Conservation (phyloP, 441 rosid species). For the Manihot esculenta region DNA sequence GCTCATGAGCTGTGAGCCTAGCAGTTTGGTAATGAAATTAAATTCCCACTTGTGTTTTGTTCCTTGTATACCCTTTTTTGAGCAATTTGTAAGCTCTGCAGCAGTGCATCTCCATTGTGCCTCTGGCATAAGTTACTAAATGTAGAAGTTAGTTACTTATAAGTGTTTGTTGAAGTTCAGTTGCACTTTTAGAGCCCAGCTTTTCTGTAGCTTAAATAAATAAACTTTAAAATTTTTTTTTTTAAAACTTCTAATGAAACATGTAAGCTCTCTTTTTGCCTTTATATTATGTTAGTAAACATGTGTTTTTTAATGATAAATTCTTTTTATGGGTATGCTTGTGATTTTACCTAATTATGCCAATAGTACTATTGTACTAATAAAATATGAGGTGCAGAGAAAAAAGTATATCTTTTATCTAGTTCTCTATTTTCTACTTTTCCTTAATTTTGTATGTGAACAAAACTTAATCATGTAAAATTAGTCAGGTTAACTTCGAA, state of each 20-base stretch:
- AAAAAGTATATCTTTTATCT: not conserved
- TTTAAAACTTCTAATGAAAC: not conserved
- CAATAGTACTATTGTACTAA: not conserved
- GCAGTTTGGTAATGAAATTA: not conserved
- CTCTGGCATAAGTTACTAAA: too few species aligned
- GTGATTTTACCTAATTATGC: not conserved
- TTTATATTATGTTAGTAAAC: not conserved
- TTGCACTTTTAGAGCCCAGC: not conserved
- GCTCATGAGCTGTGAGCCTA: not conserved
- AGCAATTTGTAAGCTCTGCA: not conserved
- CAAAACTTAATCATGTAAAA: not conserved
- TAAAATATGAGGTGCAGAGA: not conserved
- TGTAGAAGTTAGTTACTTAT: not conserved
- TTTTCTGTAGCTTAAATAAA: not conserved
- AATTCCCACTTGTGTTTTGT: too few species aligned
- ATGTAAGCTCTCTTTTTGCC: not conserved
- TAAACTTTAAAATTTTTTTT: not conserved
- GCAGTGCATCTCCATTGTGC: not conserved
- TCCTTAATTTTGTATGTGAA: not conserved
- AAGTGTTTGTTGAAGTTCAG: not conserved
- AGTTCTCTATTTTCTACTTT: not conserved
- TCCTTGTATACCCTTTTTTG: not conserved
- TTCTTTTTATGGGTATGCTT: not conserved
- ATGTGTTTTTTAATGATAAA: not conserved
- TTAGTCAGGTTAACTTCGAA: constrained; percentile 4